Base-by-base conservation (phyloP, 2,329 filamentous ascomycete genomes). In the Penicillium janthinellum region DNA sequence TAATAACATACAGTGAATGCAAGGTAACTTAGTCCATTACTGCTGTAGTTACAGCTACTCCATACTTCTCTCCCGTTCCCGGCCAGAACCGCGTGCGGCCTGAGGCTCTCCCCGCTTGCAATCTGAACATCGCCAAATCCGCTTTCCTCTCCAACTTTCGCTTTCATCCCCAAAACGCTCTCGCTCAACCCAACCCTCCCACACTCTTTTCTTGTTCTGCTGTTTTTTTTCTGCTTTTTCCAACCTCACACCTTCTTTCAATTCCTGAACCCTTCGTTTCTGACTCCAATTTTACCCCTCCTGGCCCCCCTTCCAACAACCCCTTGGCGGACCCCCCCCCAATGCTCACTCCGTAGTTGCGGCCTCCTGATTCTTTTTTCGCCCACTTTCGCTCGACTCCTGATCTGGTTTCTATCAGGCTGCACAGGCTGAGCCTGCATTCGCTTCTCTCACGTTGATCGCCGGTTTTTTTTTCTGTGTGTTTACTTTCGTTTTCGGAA, bases 321-420 rank as follows among this genome's bases (percentile, higher is more conserved):
- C 52, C 54, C 54, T 63, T 60, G 39, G 45, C 47, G 57, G 50
- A 20, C 20, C 20, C 20, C 60, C 57, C 52, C 56, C 56, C 54
- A 35, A 54, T 57, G 38, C 58, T 51, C 57, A 28, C 41, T 51
- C 59, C 57, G 49, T 59, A 56, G 47, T 59, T 48, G 60, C 28
- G 54, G 42, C 61, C 66, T 61, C 66, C 62, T 68, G 64, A 66
- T 63, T 59, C 57, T 56, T 56, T 53, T 58, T 57, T 35, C n/a
- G 15, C 34, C 14, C 37, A 25, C 34, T 38, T 57, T 55, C 48
- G 10, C 53, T 28, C 39, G 17, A 54, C 31, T 31, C 64, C 61
- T 68, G 64, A 68, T 68, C 66, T 68, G 66, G 63, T 45, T 57
- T 50, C 63, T 51, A 67, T 64, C 63, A 62, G 61, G 57, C 64